Evolutionary conservation across 2,329 filamentous ascomycete species (phyloP), one percentile per base, ranked within the genome.

Genomic region (Penicillium decumbens): DNA sequence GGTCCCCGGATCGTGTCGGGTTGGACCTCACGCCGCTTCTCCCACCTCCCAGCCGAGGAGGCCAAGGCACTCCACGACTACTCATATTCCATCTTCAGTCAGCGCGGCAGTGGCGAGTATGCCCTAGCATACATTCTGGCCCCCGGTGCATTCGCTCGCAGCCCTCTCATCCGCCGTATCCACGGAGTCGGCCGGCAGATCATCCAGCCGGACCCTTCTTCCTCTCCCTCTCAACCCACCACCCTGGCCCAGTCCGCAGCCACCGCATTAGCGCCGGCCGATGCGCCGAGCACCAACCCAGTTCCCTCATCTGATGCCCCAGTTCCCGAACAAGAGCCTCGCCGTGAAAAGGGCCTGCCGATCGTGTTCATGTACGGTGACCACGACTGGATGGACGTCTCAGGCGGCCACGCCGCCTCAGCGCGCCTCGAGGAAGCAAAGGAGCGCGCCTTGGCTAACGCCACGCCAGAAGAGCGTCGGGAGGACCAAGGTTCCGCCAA

Each of bases 331-430:
- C 45, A 40, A 27, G 30, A 47, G 13, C 49, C 64, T 13, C 58
- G 62, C 20, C 69, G 75, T 8, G 81, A 83, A 59, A 87, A 79
- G 0, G 90, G 91, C 1, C 77, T 90, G 43, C 92, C 93, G 0
- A 77, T 97, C 28, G 80, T 97, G 7, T 81, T 98, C 66, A 91
- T 97, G 87, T 98, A 98, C 66, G 93, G 93, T 55, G 91, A 97
- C 62, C 85, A 93, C 64, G 93, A 98, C 75, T 98, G 93, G 93
- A 98, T 98, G 93, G 93, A 98, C 59, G 84, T 93, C 7, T 83
- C 83, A 0, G 93, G 91, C 25, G 93, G 93, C 0, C 82, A 84
- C 41, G 89, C 87, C 0, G 84, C 91, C 0, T 82, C 87, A 64
- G 82, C 91, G 70, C 90, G 87, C 68, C 79, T 97, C 10, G 84